A percentile compares a stretch with the other conserved stretches of the same genome.
Conservation (phyloP, 495 filamentous ascomycete species). For the Penicillium cinerascens region DNA sequence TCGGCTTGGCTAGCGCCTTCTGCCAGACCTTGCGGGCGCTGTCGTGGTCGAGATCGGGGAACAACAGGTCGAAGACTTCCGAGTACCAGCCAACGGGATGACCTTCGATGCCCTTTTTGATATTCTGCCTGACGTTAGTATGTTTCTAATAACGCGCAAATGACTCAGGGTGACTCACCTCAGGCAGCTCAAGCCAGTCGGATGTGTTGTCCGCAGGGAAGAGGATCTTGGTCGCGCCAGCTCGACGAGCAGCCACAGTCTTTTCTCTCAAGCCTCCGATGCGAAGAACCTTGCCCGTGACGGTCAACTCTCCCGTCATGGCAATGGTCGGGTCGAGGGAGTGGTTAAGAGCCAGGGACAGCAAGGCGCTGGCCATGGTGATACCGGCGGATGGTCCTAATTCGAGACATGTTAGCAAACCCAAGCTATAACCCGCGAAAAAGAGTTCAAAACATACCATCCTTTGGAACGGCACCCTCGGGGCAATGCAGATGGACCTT, state of each 20-base stretch:
- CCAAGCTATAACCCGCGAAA: conserved; percentile 1
- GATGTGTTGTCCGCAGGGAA: conserved; percentile 93
- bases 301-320: conserved; percentile 98
- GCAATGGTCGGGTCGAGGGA: conserved; percentile 82
- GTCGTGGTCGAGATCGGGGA: conserved; percentile 72
- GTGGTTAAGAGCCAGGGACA: conserved; percentile 77
- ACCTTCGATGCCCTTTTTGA: conserved; percentile 92
- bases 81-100: conserved; percentile 88
- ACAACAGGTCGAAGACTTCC: conserved; percentile 89
- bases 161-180: conserved; percentile 52
- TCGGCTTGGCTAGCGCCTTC: conserved; percentile 60
- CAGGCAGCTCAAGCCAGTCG: conserved; percentile 96
- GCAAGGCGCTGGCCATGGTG: conserved; percentile 91
- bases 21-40: conserved; percentile 71
- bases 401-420: conserved; percentile 17
- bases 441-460: conserved; percentile 51
- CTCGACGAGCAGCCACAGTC: conserved; percentile 93
- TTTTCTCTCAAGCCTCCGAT: conserved; percentile 97
- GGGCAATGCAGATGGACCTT: conserved; percentile 95
- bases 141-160: not conserved
- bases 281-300: conserved; percentile 93
- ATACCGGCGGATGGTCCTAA: conserved; percentile 83
- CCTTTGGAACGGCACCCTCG: conserved; percentile 94
- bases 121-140: conserved; percentile 61
- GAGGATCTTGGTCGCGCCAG: conserved; percentile 90